Conservation (phyloP, 1,284 basidiomycete species). For the Puccinia novopanici region DNA sequence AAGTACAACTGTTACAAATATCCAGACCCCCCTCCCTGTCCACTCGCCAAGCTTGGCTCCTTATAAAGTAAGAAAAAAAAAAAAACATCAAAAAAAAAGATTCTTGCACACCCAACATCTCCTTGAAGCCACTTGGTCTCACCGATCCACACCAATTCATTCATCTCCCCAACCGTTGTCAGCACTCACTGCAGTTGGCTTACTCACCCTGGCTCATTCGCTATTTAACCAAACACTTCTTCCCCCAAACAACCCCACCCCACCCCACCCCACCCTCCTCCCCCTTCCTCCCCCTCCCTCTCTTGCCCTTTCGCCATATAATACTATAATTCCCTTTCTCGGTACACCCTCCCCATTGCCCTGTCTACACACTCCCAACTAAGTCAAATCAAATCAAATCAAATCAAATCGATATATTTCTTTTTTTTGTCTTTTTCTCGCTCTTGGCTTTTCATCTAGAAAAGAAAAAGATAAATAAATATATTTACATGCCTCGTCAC, state of each 20-base stretch:
- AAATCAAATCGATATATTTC: background rate
- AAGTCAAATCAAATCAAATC: too few species aligned
- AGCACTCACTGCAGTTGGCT: background rate
- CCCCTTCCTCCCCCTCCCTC: too few species aligned
- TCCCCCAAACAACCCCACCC: background rate
- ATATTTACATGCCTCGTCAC: slow-evolving; percentile 7
- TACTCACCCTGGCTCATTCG: background rate
- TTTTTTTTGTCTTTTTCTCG: background rate
- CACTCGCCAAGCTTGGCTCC: background rate
- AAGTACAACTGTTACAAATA: background rate
- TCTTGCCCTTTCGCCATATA: background rate
- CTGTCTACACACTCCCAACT: slow-evolving; percentile 23
- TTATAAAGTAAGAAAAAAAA: background rate
- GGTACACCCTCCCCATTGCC: background rate
- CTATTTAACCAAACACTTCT: background rate
- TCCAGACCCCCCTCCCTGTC: background rate
- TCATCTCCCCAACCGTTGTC: background rate
- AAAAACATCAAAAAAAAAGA: too few species aligned
- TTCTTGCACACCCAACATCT: background rate
- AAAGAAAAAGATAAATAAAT: slow-evolving; percentile 10
- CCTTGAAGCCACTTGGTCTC: background rate
- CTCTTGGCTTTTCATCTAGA: background rate
- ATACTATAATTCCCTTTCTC: slow-evolving; percentile 12
- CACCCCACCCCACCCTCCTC: background rate
- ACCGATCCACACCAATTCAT: slow-evolving; percentile 3